Percentiles rank a stretch among this genome's conserved stretches.
Conservation (phyloP, 352 stramenopile genomes). For the Globisporangium paddicum region DNA sequence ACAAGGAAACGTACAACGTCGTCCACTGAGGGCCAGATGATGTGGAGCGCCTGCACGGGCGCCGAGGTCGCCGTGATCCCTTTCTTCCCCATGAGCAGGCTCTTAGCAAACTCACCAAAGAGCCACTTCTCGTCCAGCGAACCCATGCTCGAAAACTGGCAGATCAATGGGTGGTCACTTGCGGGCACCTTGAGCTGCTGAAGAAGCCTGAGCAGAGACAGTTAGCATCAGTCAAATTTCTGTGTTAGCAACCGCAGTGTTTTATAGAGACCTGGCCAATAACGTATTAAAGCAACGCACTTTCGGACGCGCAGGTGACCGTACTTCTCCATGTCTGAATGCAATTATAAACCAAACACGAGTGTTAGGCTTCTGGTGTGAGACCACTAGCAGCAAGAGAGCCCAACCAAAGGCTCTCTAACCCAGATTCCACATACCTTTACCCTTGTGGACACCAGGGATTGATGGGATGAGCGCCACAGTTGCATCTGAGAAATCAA, state of each 20-base stretch:
- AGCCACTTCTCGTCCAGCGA: slow-evolving; percentile 83
- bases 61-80: slow-evolving; percentile 22
- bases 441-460: slow-evolving; percentile 62
- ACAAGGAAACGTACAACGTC: slow-evolving; percentile 47
- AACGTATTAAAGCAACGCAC: not conserved
- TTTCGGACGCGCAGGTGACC: slow-evolving; percentile 66
- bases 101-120: slow-evolving; percentile 65
- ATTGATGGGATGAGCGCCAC: slow-evolving; percentile 66
- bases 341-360: not conserved
- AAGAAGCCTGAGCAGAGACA: slow-evolving; percentile 32
- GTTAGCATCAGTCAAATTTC: not conserved
- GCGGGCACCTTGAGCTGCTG: slow-evolving; percentile 36
- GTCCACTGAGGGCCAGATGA: slow-evolving; percentile 78
- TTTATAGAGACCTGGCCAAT: not conserved
- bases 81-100: slow-evolving; percentile 49
- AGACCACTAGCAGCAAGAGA: not conserved
- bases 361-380: not conserved
- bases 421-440: slow-evolving; percentile 24
- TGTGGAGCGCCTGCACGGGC: slow-evolving; percentile 54
- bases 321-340: slow-evolving; percentile 76
- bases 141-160: slow-evolving; percentile 80
- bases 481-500: slow-evolving; percentile 55
- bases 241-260: not conserved
- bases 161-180: slow-evolving; percentile 66
- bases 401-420: not conserved